Evolutionary conservation across 768 basidiomycete species (phyloP).

Genomic region (Termitomyces sp.): DNA sequence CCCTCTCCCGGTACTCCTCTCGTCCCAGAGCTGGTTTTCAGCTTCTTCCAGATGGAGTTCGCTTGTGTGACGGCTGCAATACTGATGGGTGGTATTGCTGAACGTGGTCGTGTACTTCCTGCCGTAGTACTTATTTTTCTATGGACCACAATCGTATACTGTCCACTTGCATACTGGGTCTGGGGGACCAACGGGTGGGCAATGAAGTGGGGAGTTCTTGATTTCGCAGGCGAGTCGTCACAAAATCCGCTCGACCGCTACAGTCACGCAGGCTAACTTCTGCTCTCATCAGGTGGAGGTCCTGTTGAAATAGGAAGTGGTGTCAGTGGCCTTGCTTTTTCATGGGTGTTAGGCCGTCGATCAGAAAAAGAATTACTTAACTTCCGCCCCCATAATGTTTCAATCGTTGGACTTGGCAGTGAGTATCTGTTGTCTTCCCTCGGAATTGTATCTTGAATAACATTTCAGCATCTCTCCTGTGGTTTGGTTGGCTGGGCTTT

Average conservation of each 20-base stretch:
- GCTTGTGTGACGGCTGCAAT: slow-evolving; percentile 79
- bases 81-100: slow-evolving; percentile 77
- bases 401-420: slow-evolving; percentile 78
- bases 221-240: slow-evolving; percentile 69
- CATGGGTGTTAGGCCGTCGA: slow-evolving; percentile 84
- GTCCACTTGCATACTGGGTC: slow-evolving; percentile 82
- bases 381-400: slow-evolving; percentile 88
- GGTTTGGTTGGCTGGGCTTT: slow-evolving; percentile 90
- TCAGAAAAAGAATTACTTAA: slow-evolving; percentile 68
- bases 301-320: slow-evolving; percentile 89
- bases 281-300: slow-evolving; percentile 56
- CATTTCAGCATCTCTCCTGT: slow-evolving; percentile 62
- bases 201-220: slow-evolving; percentile 78
- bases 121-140: slow-evolving; percentile 78
- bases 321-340: slow-evolving; percentile 79
- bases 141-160: slow-evolving; percentile 88
- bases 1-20: slow-evolving; percentile 79
- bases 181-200: slow-evolving; percentile 86
- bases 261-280: neutral
- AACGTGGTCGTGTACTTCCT: slow-evolving; percentile 81
- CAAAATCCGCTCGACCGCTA: neutral
- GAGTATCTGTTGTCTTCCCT: slow-evolving; percentile 16
- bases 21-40: slow-evolving; percentile 80
- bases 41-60: slow-evolving; percentile 87
- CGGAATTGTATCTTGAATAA: neutral